Evolutionary conservation across 371 early-diverging fungal genomes (phyloP).

Genomic region (Mortierella sp.): DNA sequence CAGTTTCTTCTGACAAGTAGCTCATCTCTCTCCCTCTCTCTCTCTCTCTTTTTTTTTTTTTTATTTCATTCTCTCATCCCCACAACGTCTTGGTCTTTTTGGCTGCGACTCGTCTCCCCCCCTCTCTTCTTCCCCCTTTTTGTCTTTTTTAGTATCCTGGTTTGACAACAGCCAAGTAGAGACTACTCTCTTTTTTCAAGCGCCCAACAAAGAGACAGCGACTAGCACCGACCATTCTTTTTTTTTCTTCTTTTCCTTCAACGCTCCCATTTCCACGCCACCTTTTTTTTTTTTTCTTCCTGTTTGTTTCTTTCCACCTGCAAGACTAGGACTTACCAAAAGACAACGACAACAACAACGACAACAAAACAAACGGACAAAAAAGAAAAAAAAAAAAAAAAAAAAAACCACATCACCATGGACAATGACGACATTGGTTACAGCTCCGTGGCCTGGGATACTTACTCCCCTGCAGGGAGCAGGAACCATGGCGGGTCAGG

Average conservation of each 20-base stretch:
- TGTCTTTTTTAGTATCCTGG: too few species aligned
- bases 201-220: too few species aligned
- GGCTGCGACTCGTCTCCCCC: neutral
- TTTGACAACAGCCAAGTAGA: too few species aligned
- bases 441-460: conserved; percentile 52
- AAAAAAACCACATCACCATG: conserved; percentile 7
- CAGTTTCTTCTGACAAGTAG: too few species aligned
- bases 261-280: too few species aligned
- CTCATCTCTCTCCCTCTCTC: too few species aligned
- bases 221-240: too few species aligned
- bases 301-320: neutral
- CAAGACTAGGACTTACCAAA: too few species aligned
- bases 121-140: too few species aligned
- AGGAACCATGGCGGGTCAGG: conserved; percentile 3
- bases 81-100: too few species aligned
- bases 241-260: neutral
- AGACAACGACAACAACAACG: neutral
- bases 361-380: neutral
- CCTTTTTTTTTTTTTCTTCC: neutral
- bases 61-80: too few species aligned
- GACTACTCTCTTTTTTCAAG: too few species aligned
- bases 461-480: conserved; percentile 27
- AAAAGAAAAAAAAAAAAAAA: neutral
- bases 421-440: conserved; percentile 49
- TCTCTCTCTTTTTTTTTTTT: neutral